phyloP scores from a whole-genome alignment of 225 moss, liverwort and hornwort genomes.

The Anthoceros angustus region DNA sequence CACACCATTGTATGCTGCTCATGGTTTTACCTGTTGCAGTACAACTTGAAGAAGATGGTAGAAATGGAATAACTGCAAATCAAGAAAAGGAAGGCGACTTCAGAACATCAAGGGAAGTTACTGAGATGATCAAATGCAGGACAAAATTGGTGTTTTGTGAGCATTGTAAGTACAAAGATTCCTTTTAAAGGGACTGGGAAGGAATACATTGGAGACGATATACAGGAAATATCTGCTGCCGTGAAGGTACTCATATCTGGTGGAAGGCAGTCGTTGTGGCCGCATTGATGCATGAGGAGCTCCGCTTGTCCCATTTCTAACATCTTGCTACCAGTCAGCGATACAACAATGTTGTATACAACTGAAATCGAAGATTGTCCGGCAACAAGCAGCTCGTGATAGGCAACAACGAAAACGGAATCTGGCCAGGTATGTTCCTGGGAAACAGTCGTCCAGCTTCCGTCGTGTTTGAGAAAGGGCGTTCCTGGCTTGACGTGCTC shows the following conservation, averaged over 20 bases:
- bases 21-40: slow-evolving; percentile 23
- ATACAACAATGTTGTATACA: slow-evolving; percentile 94
- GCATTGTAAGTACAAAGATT: slow-evolving; percentile 93
- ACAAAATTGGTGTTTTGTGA: slow-evolving; percentile 93
- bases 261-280: not conserved
- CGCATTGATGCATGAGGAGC: too few species aligned
- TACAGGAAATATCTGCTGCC: slow-evolving; percentile 73
- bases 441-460: not conserved
- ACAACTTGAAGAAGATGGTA: slow-evolving; percentile 96
- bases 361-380: slow-evolving; percentile 79
- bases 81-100: slow-evolving; percentile 62
- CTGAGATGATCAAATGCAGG: slow-evolving; percentile 88
- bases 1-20: not conserved
- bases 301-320: too few species aligned
- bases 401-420: slow-evolving; percentile 85
- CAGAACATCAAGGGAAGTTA: too few species aligned
- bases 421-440: slow-evolving; percentile 58
- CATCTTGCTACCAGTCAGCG: slow-evolving; percentile 35
- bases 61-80: slow-evolving; percentile 87
- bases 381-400: slow-evolving; percentile 90
- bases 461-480: not conserved
- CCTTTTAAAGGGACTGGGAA: slow-evolving; percentile 99
- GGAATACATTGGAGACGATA: slow-evolving; percentile 95
- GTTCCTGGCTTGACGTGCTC: not conserved
- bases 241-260: slow-evolving; percentile 44